Conservation (phyloP, 148 eudicot genomes). For the Camellia sinensis region DNA sequence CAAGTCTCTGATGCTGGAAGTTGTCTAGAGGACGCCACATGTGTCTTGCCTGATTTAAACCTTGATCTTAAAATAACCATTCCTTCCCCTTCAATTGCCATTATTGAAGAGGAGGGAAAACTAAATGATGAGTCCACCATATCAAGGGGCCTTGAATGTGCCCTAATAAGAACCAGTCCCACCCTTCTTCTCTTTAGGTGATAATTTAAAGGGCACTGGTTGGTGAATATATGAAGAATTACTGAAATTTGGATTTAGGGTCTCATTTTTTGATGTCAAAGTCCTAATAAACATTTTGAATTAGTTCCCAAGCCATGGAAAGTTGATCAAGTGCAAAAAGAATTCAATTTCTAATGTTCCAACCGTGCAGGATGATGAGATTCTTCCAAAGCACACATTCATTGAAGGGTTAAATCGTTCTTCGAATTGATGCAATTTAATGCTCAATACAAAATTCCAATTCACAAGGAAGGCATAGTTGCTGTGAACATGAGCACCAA, state of each 20-base stretch:
- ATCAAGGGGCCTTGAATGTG: not conserved
- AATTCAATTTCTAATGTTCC: not conserved
- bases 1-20: not conserved
- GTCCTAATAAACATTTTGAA: not conserved
- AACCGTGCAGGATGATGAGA: not conserved
- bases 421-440: not conserved
- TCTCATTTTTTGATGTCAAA: slow-evolving; percentile 1
- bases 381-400: not conserved
- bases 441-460: not conserved
- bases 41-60: not conserved
- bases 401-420: not conserved
- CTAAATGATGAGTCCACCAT: not conserved
- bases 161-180: not conserved
- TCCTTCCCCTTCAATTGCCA: not conserved
- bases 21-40: not conserved
- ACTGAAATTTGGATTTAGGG: not conserved
- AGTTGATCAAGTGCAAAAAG: not conserved
- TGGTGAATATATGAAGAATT: not conserved
- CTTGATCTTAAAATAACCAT: not conserved
- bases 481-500: no score
- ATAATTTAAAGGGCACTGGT: not conserved
- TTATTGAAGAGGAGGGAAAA: not conserved
- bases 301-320: not conserved
- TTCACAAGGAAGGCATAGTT: no score
- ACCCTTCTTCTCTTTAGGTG: slow-evolving; percentile 4